Evolutionary conservation across 805 yeast species (phyloP).

Genomic region (Pichia rugopelliculosa): DNA sequence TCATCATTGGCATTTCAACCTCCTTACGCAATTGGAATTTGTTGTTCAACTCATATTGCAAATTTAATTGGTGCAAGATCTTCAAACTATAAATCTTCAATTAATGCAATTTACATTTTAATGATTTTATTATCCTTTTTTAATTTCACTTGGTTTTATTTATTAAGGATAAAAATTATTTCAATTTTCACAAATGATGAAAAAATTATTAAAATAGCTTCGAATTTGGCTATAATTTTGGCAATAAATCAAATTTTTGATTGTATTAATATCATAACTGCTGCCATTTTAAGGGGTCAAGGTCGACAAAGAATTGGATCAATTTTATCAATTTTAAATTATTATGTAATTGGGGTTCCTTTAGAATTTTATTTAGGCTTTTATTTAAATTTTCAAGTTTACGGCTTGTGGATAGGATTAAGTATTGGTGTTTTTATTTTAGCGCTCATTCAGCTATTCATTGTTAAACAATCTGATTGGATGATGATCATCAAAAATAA

Average conservation of each 20-base stretch:
- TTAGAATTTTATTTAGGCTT: conserved; percentile 39
- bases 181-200: conserved; percentile 35
- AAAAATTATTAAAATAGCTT: conserved; percentile 31
- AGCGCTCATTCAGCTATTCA: conserved; percentile 34
- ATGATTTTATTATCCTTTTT: conserved; percentile 29
- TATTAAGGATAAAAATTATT: conserved; percentile 33
- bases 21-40: conserved; percentile 46
- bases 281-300: conserved; percentile 46
- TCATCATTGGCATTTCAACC: conserved; percentile 44
- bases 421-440: conserved; percentile 35
- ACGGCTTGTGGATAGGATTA: conserved; percentile 45
- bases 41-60: conserved; percentile 45
- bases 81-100: conserved; percentile 29
- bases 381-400: conserved; percentile 30
- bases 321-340: conserved; percentile 36
- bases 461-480: conserved; percentile 47
- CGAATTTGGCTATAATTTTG: conserved; percentile 37
- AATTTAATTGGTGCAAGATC: conserved; percentile 46
- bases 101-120: conserved; percentile 30
- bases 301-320: conserved; percentile 51
- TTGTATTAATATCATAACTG: conserved; percentile 37
- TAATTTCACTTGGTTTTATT: conserved; percentile 32
- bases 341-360: conserved; percentile 45
- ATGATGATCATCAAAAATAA: conserved; percentile 35
- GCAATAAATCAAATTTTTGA: conserved; percentile 46